Conservation (phyloP, 1,139 yeast species). For the Diutina scorzettiae region DNA sequence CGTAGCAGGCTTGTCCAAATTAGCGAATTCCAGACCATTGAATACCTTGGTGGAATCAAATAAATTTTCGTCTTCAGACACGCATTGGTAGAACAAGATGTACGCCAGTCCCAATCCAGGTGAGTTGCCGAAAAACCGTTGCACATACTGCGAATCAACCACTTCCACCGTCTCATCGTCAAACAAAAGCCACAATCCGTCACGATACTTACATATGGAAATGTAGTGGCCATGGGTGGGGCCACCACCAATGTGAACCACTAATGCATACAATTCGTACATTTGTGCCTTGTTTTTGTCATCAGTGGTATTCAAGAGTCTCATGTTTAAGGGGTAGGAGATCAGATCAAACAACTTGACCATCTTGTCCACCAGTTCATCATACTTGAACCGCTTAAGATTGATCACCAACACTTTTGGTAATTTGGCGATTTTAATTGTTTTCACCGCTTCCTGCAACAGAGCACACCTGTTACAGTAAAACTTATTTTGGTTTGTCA, state of each 20-base stretch:
- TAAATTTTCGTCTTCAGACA: neutral
- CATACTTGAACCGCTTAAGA: conserved; percentile 82
- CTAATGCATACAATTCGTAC: conserved; percentile 76
- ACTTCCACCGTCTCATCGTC: conserved; percentile 93
- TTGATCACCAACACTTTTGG: conserved; percentile 78
- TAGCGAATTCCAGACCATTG: neutral
- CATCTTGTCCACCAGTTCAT: conserved; percentile 41
- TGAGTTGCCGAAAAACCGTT: conserved; percentile 80
- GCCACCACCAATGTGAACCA: conserved; percentile 94
- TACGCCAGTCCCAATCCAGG: conserved; percentile 89
- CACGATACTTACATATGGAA: conserved; percentile 67
- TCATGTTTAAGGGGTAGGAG: conserved; percentile 61
- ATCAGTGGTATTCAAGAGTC: conserved; percentile 61
- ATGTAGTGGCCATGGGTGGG: conserved; percentile 97
- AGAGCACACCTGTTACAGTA: conserved; percentile 87
- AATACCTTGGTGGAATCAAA: neutral
- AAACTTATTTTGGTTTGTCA: conserved; percentile 81
- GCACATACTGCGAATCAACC: conserved; percentile 73
- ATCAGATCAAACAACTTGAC: conserved; percentile 82
- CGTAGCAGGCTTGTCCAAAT: neutral
- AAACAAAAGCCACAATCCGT: conserved; percentile 79
- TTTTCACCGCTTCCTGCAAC: conserved; percentile 87
- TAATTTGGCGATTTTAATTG: conserved; percentile 68
- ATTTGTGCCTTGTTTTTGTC: conserved; percentile 21
- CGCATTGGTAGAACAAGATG: conserved; percentile 52